A percentile compares a stretch with the other conserved stretches of the same genome.
Evolutionary conservation across 2,329 filamentous ascomycete species (phyloP).

Genomic region (Fusarium piperis): DNA sequence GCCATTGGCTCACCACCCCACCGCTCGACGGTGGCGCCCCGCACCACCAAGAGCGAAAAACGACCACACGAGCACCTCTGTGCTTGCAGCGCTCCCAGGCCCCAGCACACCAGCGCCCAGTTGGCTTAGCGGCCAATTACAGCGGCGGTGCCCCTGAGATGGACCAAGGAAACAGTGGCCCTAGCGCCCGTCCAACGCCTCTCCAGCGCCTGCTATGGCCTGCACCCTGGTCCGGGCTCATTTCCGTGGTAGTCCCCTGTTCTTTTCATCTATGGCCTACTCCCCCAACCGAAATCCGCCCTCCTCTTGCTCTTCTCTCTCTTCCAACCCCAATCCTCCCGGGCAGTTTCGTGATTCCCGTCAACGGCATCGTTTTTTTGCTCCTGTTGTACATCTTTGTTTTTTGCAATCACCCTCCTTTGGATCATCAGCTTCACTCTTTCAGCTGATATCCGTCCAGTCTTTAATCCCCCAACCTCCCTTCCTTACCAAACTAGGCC

Average conservation of each 20-base stretch:
- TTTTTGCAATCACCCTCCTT: slow-evolving; percentile 37
- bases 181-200: slow-evolving; percentile 25
- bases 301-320: slow-evolving; percentile 28
- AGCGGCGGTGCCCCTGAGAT: slow-evolving; percentile 35
- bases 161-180: slow-evolving; percentile 28
- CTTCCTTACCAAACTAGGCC: slow-evolving; percentile 34
- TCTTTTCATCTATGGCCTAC: slow-evolving; percentile 28
- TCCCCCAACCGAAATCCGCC: slow-evolving; percentile 29
- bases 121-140: slow-evolving; percentile 35
- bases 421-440: slow-evolving; percentile 55
- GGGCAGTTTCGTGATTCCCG: slow-evolving; percentile 39
- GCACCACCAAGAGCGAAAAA: slow-evolving; percentile 19
- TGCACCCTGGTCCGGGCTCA: slow-evolving; percentile 33
- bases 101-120: slow-evolving; percentile 21
- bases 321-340: slow-evolving; percentile 40
- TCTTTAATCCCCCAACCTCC: slow-evolving; percentile 41
- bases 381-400: slow-evolving; percentile 36
- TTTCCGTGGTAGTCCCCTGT: slow-evolving; percentile 36
- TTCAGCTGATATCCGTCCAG: slow-evolving; percentile 54
- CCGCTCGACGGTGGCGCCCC: slow-evolving; percentile 30
- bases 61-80: background rate
- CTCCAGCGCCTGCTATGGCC: slow-evolving; percentile 20
- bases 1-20: slow-evolving; percentile 17
- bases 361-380: slow-evolving; percentile 39
- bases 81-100: background rate